Evolutionary conservation across 1,284 basidiomycete species (phyloP).

Genomic region (Phaffia rhodozyma): DNA sequence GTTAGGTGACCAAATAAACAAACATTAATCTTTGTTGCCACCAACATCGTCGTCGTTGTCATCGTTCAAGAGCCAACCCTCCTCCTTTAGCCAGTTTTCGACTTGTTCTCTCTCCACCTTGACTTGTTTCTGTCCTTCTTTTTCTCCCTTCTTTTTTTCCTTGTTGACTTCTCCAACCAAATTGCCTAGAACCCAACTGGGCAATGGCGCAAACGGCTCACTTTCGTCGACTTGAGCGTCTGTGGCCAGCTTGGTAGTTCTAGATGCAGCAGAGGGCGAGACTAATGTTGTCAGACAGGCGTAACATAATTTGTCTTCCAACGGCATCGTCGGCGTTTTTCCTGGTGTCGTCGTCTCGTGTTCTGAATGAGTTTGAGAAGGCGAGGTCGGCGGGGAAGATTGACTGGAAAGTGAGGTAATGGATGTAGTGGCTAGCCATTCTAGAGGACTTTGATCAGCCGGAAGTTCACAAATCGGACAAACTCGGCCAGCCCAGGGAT

Average conservation of each 20-base stretch:
- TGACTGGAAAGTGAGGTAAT: background rate
- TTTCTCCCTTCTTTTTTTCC: constrained; percentile 15
- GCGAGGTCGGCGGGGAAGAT: constrained; percentile 11
- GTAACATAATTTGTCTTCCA: constrained; percentile 54
- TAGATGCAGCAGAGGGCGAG: constrained; percentile 20
- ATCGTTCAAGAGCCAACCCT: constrained; percentile 24
- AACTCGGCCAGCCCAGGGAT: background rate
- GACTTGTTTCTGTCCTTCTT: background rate
- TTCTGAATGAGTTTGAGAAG: constrained; percentile 20
- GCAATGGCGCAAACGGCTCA: constrained; percentile 23
- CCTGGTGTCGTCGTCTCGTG: background rate
- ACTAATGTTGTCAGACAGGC: constrained; percentile 59
- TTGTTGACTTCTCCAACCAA: constrained; percentile 8
- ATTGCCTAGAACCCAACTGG: constrained; percentile 25
- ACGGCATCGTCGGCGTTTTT: constrained; percentile 23
- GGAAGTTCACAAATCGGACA: constrained; percentile 6
- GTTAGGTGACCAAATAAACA: background rate
- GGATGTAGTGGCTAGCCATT: constrained; percentile 2
- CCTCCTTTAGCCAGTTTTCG: constrained; percentile 25
- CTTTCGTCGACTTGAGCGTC: constrained; percentile 5
- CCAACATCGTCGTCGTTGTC: constrained; percentile 19
- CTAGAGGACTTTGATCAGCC: background rate
- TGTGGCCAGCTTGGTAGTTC: constrained; percentile 18
- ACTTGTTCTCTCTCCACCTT: constrained; percentile 25
- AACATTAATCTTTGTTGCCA: background rate